Base-by-base conservation (phyloP, 768 basidiomycete species). In the Serendipita sp. region DNA sequence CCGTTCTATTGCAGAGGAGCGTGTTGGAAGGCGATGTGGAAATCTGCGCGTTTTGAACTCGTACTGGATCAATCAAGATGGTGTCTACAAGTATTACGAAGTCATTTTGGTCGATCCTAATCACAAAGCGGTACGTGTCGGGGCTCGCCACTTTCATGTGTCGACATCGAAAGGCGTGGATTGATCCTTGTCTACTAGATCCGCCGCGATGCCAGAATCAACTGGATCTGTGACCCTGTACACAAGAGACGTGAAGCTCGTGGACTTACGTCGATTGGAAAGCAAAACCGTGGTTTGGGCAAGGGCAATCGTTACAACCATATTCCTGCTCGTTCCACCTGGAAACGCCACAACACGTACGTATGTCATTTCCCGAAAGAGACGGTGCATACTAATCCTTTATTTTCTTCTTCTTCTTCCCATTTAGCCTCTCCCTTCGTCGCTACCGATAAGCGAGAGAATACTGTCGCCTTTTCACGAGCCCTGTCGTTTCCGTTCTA, bases 41-140 rank as follows among this genome's bases (percentile, higher is more conserved):
- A 98, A 98, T 76, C 77, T 99, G 73, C 85, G 96, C 65, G 96
- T 99, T 69, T 75, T 96, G 72, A 96, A 95, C 79, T 97, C 95
- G 54, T 98, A 98, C 83, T 99, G 96, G 96, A 79, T 99, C 73
- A 98, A 98, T 78, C 92, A 95, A 78, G 93, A 97, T 74, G 92
- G 93, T 77, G 90, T 96, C 35, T 96, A 95, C 85, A 96, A 95
- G 76, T 97, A 96, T 81, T 99, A 85, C 79, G 96, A 99, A 75
- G 91, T 99, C 72, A 98, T 99, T 75, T 84, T 96, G 69, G 94
- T 99, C 66, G 96, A 99, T 73, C 92, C 92, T 66, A 85, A 74
- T 74, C 91, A 95, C 80, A 94, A 92, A 74, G 91, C 89, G 71
- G 91, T 93, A 74, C 71, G 91, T 77, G 4, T 28, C 44, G 7